Evolutionary conservation across 2,329 filamentous ascomycete genomes (phyloP).

Genomic region (Rhinocladiella mackenziei): DNA sequence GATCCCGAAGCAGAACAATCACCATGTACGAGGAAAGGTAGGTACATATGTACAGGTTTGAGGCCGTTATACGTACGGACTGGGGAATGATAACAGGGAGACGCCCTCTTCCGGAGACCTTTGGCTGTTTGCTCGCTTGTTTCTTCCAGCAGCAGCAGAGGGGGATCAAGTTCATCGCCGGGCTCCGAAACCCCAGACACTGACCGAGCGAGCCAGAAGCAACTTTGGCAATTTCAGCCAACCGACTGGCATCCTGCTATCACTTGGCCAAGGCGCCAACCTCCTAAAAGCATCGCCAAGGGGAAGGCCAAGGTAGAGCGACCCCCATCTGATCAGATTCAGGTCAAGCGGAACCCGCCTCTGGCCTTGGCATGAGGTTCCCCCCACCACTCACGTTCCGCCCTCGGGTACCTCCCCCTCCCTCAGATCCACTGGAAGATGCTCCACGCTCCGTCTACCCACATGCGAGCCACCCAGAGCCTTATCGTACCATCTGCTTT

Average conservation of each 20-base stretch:
- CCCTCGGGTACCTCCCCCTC: background rate
- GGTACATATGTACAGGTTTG: too few species aligned
- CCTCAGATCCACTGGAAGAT: background rate
- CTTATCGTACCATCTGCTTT: conserved; percentile 4
- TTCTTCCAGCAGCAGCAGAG: too few species aligned
- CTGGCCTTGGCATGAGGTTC: conserved; percentile 1
- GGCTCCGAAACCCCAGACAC: too few species aligned
- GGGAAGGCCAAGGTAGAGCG: background rate
- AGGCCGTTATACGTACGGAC: too few species aligned
- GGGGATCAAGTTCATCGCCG: too few species aligned
- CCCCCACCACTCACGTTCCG: background rate
- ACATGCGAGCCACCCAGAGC: background rate
- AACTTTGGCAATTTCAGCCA: background rate
- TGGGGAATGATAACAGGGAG: too few species aligned
- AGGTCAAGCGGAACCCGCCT: conserved; percentile 4
- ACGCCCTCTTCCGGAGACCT: too few species aligned
- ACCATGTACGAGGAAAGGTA: too few species aligned
- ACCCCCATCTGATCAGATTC: conserved; percentile 1
- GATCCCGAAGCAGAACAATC: too few species aligned
- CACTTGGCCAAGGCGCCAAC: background rate
- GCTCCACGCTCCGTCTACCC: background rate
- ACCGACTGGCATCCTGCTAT: background rate
- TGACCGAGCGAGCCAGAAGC: too few species aligned
- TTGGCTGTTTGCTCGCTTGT: too few species aligned
- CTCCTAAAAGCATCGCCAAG: conserved; percentile 1